A percentile compares a stretch with the other conserved stretches of the same genome.
Evolutionary conservation across 306 rosid genomes (phyloP).

Genomic region (Crotalaria pallida): DNA sequence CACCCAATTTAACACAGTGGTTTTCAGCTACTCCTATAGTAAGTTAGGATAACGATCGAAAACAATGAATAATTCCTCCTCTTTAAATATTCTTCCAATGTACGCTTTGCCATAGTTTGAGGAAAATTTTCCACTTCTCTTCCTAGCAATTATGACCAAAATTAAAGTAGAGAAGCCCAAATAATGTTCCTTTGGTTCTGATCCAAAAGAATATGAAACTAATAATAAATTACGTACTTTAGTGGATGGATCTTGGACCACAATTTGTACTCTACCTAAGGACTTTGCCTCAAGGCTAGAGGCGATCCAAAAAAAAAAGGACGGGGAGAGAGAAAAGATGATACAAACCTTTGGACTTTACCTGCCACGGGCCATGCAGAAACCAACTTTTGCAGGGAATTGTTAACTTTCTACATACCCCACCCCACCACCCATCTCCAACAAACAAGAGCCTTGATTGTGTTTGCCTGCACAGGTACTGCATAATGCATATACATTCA

Average conservation of each 20-base stretch:
- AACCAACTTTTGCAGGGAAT: constrained; percentile 25
- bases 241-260: constrained; percentile 39
- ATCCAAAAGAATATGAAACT: not conserved
- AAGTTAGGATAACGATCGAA: not conserved
- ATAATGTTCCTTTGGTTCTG: not conserved
- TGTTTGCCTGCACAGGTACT: constrained; percentile 15
- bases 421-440: constrained; percentile 14
- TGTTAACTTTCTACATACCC: constrained; percentile 30
- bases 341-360: constrained; percentile 27
- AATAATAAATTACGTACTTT: constrained; percentile 24
- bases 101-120: not conserved
- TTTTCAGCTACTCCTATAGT: not conserved
- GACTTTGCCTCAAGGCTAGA: constrained; percentile 23
- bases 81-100: not conserved
- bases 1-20: constrained; percentile 19
- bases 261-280: not conserved
- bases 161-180: not conserved
- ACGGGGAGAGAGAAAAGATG: constrained; percentile 7
- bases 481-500: constrained; percentile 9
- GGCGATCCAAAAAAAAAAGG: constrained; percentile 45
- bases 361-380: constrained; percentile 28
- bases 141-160: not conserved
- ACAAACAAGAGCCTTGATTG: constrained; percentile 19
- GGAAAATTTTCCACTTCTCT: not conserved
- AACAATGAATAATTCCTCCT: not conserved